Base-by-base conservation (phyloP, 1,284 basidiomycete genomes). In the Tetrapyrgos nigripes region DNA sequence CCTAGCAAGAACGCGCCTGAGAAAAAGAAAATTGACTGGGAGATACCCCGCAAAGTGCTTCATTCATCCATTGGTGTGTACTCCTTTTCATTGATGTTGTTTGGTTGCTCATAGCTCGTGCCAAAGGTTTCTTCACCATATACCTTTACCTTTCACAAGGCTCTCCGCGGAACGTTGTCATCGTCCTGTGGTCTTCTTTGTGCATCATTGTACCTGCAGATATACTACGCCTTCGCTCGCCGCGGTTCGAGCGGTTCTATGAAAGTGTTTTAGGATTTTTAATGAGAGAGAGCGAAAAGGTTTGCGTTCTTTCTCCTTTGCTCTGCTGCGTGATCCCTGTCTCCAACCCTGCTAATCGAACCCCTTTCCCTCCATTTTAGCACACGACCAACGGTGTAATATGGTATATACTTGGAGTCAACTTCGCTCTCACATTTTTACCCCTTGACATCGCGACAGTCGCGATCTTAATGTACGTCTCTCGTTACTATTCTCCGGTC, bases 391-490 rank as follows among this genome's bases (percentile, higher is more conserved):
- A 96, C 68, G 97, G 97, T 3, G 94, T 97, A 28, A 88, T 98
- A 47, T 98, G 94, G 93, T 99, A 98, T 73, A 89, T 98, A 53
- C 76, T 97, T 28, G 97, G 97, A 19, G 94, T 94, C 65, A 87
- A 96, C 62, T 86, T 90, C 68, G 92, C 89, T 29, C 83, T 99
- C 21, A 76, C 85, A 1, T 77, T 91, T 60, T 93, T 94, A 67
- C 95, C 96, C 1, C 80, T 91, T 53, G 96, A 97, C 68, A 83
- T 98, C 35, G 95, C 95, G 24, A 87, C 92, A 19, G 88, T 96
- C 13, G 87, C 94, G 3, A 91, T 97, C 66, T 82, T 97, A 63
- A 93, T 94, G 93, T 93, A 71, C 66, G 91, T 81, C 40, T 40
- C 43, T 50, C 26, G 47, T 58, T 46, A 50, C 58, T 19, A 27